phyloP scores from a whole-genome alignment of 805 yeast species.

The Teunomyces aglyptinius region DNA sequence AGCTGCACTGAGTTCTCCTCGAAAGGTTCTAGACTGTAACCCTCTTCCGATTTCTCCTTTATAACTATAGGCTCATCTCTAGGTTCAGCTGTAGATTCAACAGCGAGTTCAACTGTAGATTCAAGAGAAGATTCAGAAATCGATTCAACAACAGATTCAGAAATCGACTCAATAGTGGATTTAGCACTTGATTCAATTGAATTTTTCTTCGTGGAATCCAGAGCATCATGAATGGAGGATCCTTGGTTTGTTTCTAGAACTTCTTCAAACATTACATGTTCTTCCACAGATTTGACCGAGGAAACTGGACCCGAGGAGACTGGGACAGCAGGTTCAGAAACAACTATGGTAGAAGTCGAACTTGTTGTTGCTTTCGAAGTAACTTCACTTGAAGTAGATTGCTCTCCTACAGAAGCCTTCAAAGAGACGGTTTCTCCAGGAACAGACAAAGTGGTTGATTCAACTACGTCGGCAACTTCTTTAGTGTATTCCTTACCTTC shows the following conservation, averaged over 20 bases:
- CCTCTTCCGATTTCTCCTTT: too few relatives aligned
- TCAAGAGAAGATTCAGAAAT: not conserved
- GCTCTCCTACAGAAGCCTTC: not conserved
- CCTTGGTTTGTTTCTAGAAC: not conserved
- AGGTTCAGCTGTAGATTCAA: not conserved
- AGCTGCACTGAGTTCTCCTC: not conserved
- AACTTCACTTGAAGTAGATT: not conserved
- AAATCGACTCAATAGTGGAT: not conserved
- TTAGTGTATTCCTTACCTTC: conserved; percentile 3
- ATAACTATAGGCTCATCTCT: not conserved
- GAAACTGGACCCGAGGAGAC: not conserved
- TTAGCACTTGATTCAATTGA: not conserved
- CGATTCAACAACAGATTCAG: not conserved
- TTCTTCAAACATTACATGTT: not conserved
- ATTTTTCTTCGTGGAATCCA: not conserved
- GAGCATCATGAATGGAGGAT: too few relatives aligned
- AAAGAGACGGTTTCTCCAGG: not conserved
- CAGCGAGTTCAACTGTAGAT: not conserved
- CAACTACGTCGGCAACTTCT: conserved; percentile 3
- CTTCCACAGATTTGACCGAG: not conserved
- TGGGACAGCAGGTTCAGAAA: conserved; percentile 2
- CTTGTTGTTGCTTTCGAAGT: not conserved
- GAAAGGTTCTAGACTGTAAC: not conserved
- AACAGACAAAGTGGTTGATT: conserved; percentile 2
- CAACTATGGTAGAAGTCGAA: too few relatives aligned